These are phyloP conservation scores for Fusarium sterilihyphosum DNA, from an alignment of 2,329 filamentous ascomycete species.

Conservation along the genomic window DNA sequence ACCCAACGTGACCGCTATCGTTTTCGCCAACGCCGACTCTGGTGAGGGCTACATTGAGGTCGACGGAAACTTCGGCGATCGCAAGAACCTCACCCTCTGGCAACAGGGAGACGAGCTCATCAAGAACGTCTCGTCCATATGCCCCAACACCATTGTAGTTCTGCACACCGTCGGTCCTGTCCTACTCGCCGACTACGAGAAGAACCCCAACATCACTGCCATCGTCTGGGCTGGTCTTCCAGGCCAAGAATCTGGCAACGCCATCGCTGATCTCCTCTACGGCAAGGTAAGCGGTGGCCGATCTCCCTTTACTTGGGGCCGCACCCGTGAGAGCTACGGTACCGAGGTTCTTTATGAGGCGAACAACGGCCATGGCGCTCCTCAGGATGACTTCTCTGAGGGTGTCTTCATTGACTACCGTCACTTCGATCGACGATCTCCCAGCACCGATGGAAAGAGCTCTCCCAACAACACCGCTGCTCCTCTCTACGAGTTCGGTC, in stretches of 20 bases:
- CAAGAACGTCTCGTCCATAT: constrained; percentile 78
- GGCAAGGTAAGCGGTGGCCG: constrained; percentile 82
- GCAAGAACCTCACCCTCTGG: constrained; percentile 94
- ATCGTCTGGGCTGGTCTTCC: constrained; percentile 85
- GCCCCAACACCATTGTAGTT: constrained; percentile 91
- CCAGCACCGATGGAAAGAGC: constrained; percentile 40
- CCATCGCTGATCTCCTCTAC: constrained; percentile 84
- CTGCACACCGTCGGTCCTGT: constrained; percentile 88
- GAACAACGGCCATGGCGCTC: constrained; percentile 72
- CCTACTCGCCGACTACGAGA: constrained; percentile 77
- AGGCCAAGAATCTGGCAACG: constrained; percentile 84
- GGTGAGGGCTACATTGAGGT: constrained; percentile 89
- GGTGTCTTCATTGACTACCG: constrained; percentile 79
- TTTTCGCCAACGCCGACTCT: constrained; percentile 88
- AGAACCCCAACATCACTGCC: constrained; percentile 82
- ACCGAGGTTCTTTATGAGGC: constrained; percentile 72
- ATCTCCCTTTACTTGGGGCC: constrained; percentile 83
- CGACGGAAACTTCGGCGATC: constrained; percentile 86
- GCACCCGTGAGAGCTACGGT: constrained; percentile 73
- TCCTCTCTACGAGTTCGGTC: constrained; percentile 84
- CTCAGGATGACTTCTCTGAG: constrained; percentile 79
- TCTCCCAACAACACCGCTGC: constrained; percentile 49
- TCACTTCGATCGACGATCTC: constrained; percentile 71
- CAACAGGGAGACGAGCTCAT: constrained; percentile 82
- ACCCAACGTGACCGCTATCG: constrained; percentile 76